Base-by-base conservation (phyloP, 495 filamentous ascomycete species). In the Tuber brumale region DNA sequence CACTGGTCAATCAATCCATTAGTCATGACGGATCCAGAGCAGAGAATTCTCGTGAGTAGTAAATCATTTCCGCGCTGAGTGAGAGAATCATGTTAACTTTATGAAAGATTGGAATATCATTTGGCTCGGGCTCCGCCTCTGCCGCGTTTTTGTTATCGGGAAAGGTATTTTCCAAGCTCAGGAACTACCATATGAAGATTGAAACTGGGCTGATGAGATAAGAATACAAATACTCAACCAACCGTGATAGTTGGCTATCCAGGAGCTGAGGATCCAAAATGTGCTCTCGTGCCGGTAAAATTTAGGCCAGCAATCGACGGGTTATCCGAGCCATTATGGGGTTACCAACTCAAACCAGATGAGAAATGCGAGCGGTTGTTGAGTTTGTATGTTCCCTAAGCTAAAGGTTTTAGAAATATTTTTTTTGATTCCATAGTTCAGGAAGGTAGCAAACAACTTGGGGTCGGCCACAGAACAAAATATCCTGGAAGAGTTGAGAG, bases 191-290 rank as follows among this genome's bases (percentile, higher is more conserved):
- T 61, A 27, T 16, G n/a, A 61, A 61, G 9, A 61, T 61, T 61
- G 12, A 31, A 61, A 27, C n/a, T 0, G 27, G 3, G 4, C 51
- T 61, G 3, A 61, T 14, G n/a, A 61, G 51, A 61, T 61, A 61
- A 61, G 51, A 61, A 61, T 61, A 61, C 51, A 16, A 61, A 61
- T n/a, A 61, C 51, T 31, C 51, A 61, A 16, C 51, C 51, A 31
- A 61, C 51, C 10, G 51, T 61, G 51, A 61, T 61, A 61, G 51
- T 61, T 31, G 51, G 51, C 3, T 61, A 61, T 61, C 51, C 51
- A 61, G 51, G 51, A 61, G 51, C 51, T 31, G 51, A 61, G 31
- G 51, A 61, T 61, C 51, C 51, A 61, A 61, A 61, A 61, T 61
- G 51, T 31, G 51, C 51, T 61, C 51, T 61, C 9, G 51, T 61